phyloP scores from a whole-genome alignment of 2,329 filamentous ascomycete genomes.

The Alternaria incomplexa region DNA sequence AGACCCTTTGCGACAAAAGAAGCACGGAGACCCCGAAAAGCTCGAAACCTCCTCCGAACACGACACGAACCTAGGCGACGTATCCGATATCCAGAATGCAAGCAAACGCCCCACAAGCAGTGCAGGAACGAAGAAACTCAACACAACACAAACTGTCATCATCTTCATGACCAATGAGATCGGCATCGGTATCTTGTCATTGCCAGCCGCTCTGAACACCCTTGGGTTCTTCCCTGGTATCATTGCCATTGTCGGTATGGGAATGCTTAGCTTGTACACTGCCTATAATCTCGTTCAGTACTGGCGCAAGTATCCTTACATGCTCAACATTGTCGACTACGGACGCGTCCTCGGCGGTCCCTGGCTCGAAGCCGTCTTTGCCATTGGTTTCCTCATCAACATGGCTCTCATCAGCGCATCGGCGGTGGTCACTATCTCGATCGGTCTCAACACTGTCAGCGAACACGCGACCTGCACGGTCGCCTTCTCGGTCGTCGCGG shows the following conservation, averaged over 20 bases:
- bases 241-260: constrained; percentile 31
- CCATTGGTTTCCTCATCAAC: constrained; percentile 35
- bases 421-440: constrained; percentile 35
- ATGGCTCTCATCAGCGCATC: constrained; percentile 37
- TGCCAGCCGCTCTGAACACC: constrained; percentile 32
- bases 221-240: constrained; percentile 37
- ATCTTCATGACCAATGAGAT: constrained; percentile 41
- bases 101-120: constrained; percentile 17
- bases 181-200: constrained; percentile 37
- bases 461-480: constrained; percentile 38
- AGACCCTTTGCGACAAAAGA: constrained; percentile 18
- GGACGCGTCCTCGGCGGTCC: constrained; percentile 35
- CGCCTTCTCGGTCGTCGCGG: constrained; percentile 30
- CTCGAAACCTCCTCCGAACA: constrained; percentile 25
- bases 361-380: constrained; percentile 34
- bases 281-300: constrained; percentile 40
- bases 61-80: constrained; percentile 28
- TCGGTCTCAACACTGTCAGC: constrained; percentile 36
- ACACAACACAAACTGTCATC: constrained; percentile 35
- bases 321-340: constrained; percentile 40
- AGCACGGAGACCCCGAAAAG: constrained; percentile 17
- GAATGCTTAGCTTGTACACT: constrained; percentile 34
- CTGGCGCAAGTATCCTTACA: constrained; percentile 39
- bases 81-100: constrained; percentile 32
- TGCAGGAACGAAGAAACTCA: constrained; percentile 26